Conservation (phyloP, 805 yeast species). For the Isabelozyma pseudorhagii region DNA sequence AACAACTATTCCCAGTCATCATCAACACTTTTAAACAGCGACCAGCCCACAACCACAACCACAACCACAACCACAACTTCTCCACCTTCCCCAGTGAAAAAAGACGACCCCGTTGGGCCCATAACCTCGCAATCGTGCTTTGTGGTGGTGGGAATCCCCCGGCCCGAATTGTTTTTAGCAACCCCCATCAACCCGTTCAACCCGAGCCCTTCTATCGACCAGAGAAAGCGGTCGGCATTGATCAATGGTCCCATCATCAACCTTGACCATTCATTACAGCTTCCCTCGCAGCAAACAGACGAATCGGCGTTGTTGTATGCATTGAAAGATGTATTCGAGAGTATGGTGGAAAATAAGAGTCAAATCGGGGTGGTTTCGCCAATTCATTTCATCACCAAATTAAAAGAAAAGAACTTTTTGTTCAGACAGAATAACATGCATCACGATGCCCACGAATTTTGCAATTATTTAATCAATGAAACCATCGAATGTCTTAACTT, state of each 20-base stretch:
- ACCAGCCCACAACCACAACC: constrained; percentile 1
- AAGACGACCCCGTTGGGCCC: constrained; percentile 12
- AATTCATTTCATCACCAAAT: constrained; percentile 61
- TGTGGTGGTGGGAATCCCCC: constrained; percentile 39
- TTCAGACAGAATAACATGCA: constrained; percentile 88
- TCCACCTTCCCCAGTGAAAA: neutral
- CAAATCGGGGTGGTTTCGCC: constrained; percentile 86
- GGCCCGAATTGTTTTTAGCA: constrained; percentile 32
- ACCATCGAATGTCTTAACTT: constrained; percentile 56
- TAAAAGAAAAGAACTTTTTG: constrained; percentile 78
- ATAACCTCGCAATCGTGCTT: constrained; percentile 27
- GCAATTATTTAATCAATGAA: constrained; percentile 77
- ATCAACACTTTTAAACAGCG: constrained; percentile 26
- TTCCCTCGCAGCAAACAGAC: constrained; percentile 29
- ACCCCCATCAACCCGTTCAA: constrained; percentile 38
- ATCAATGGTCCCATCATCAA: constrained; percentile 81
- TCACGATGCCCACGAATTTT: constrained; percentile 97
- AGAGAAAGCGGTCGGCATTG: constrained; percentile 73
- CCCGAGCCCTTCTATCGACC: constrained; percentile 55
- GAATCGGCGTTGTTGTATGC: constrained; percentile 46
- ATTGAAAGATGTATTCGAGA: constrained; percentile 80
- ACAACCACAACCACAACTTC: neutral
- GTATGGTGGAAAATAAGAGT: constrained; percentile 68
- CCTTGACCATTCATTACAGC: constrained; percentile 62
- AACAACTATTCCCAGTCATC: constrained; percentile 32